A percentile compares a stretch with the other conserved stretches of the same genome.
Evolutionary conservation across 352 stramenopile species (phyloP).

Genomic region (Phytophthora europaea): DNA sequence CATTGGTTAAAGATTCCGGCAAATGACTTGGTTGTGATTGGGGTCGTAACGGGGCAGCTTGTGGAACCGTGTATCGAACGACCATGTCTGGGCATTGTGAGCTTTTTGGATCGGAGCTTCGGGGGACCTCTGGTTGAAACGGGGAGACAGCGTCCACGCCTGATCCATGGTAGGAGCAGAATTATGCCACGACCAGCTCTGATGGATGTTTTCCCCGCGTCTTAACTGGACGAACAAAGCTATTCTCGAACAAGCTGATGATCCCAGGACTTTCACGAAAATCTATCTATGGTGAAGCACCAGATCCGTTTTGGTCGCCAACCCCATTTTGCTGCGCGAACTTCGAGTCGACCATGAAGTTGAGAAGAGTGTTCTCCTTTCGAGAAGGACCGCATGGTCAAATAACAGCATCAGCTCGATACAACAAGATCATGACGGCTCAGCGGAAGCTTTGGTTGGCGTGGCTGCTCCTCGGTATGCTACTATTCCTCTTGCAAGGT

Average conservation of each 20-base stretch:
- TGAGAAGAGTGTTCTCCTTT: neutral
- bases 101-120: conserved; percentile 6
- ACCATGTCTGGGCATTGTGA: neutral
- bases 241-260: too few relatives aligned
- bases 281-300: neutral
- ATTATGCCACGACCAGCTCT: conserved; percentile 1
- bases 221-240: neutral
- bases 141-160: conserved; percentile 13
- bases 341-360: neutral
- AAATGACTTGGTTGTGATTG: conserved; percentile 4
- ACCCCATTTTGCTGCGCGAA: neutral
- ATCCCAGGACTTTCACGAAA: neutral
- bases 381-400: neutral
- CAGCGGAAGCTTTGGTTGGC: neutral
- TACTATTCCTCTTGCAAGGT: neutral
- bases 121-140: conserved; percentile 15
- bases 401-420: neutral
- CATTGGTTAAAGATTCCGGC: conserved; percentile 13
- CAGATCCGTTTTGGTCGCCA: neutral
- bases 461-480: neutral
- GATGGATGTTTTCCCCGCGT: conserved; percentile 9
- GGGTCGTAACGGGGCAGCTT: neutral
- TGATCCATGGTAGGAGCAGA: conserved; percentile 29
- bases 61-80: conserved; percentile 11
- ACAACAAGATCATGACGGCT: neutral